Base-by-base conservation (phyloP, 2,329 filamentous ascomycete species). In the Cordyceps javanica region DNA sequence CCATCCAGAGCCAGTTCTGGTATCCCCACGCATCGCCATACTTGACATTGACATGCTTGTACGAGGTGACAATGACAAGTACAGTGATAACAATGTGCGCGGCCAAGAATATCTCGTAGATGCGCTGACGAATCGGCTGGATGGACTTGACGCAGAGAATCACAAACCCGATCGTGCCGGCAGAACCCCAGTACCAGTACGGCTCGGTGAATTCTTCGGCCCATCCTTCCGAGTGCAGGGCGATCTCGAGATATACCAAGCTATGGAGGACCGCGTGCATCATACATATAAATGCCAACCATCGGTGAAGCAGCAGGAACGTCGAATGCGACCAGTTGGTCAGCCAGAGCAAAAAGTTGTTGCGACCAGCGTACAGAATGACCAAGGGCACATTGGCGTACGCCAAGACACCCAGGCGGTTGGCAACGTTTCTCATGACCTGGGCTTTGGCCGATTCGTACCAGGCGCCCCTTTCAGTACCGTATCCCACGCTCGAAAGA, bases 291-390 rank as follows among this genome's bases (percentile, higher is more conserved):
- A 71, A 66, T 0, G 77, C 78, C 1, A 78, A 66, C 76, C 74
- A 79, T 13, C 76, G 73, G 63, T 81, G 77, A 1, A 79, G 66
- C 2, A 79, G 61, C 9, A 79, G 44, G 60, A 69, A 79, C 1
- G 77, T 80, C 1, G 70, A 70, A 58, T 77, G 72, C 2, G 68
- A 71, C 75, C 76, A 79, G 61, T 75, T 69, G 21, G 79, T 80
- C 1, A 79, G 41, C 67, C 72, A 76, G 0, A 81, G 69, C 0
- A 80, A 69, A 3, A 80, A 23, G 55, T 77, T 80, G 61, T 82
- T 81, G 1, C 79, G 67, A 0, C 72, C 68, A 0, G 73, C 69
- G 55, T 75, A 80, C 3, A 82, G 69, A 13, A 80, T 64, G 0
- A 75, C 51, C 0, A 81, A 61, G 0, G 77, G 72, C 0, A 77